Conservation (phyloP, 108 stramenopile species). For the Pseudonitzschia multistriata region DNA sequence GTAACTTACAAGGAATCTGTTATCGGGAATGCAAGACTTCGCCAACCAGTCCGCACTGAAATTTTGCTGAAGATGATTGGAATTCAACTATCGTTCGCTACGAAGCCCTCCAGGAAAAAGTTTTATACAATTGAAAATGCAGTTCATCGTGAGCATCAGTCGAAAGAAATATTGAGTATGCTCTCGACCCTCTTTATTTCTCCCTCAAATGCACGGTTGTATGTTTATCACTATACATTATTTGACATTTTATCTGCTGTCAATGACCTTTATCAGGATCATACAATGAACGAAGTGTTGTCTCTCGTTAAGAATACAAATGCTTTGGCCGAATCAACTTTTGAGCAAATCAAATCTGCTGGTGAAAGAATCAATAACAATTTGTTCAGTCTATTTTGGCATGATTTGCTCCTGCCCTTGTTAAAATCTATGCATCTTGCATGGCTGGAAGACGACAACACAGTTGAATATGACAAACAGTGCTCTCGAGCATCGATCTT, state of each 20-base stretch:
- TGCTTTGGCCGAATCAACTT: constrained; percentile 3
- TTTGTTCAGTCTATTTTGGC: constrained; percentile 2
- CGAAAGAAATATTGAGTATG: constrained; percentile 41
- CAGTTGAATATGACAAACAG: constrained; percentile 20
- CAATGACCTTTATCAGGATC: not conserved
- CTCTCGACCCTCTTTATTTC: constrained; percentile 30
- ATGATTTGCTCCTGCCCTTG: constrained; percentile 41
- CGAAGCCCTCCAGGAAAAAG: not conserved
- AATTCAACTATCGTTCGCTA: constrained; percentile 17
- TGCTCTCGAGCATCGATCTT: constrained; percentile 61
- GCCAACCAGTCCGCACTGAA: constrained; percentile 28
- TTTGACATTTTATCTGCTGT: constrained; percentile 20
- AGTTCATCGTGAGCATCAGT: constrained; percentile 53
- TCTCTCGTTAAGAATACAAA: constrained; percentile 6
- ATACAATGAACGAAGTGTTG: constrained; percentile 9
- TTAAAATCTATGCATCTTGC: constrained; percentile 34
- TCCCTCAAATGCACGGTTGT: constrained; percentile 3
- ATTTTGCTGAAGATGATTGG: constrained; percentile 27
- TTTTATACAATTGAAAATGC: constrained; percentile 78
- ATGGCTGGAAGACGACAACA: constrained; percentile 28
- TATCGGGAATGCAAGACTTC: constrained; percentile 22
- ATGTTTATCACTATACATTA: constrained; percentile 15
- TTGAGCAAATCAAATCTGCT: constrained; percentile 1
- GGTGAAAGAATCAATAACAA: not conserved
- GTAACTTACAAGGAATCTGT: not conserved